Base-by-base conservation (phyloP, 768 basidiomycete species). In the Macrocybe gigantea region DNA sequence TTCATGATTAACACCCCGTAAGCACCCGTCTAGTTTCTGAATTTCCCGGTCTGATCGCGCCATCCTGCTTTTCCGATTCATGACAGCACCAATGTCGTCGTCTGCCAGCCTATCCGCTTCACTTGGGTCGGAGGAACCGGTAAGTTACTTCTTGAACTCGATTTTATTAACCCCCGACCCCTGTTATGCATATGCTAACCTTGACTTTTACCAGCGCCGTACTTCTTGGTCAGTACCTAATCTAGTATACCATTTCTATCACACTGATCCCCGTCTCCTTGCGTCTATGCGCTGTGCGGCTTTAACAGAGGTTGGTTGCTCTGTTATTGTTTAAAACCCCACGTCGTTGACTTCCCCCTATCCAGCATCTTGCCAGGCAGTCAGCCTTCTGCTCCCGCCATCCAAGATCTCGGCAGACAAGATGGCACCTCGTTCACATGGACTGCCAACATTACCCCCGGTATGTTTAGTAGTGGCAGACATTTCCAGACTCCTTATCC, bases 1-100 rank as follows among this genome's bases (percentile, higher is more conserved):
- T 58, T 81, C 54, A 66, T 55, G 1, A 69, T 89, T 61, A 82
- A 85, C 61, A 91, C 88, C 34, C 88, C 88, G 87, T 88, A 54
- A 59, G 85, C 74, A 13, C 50, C 22, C 41, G 33, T 33, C 33
- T 10, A 31, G 10, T 13, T 14, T 41, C 10, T 33, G 30, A 29
- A 6, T 22, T 6, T 13, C 7, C 32, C 36, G 15, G 29, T 33
- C 35, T 2, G 42, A 51, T 51, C 52, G 44, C 41, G 34, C 47
- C 53, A 38, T 37, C 36, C 29, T 31, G 29, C 54, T 33, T 52
- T 1, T 52, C 22, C 22, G 4, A 22, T 4, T 22, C 4, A 22
- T 22, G 22, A 22, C 22, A 85, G 83, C 34, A 10, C 61, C 35
- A 72, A 68, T 43, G 72, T 67, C 13, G 71, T 75, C 33, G 68